Percentiles rank a stretch among this genome's conserved stretches.
Conservation (phyloP, 352 stramenopile genomes). For the Phytopythium helicoides region DNA sequence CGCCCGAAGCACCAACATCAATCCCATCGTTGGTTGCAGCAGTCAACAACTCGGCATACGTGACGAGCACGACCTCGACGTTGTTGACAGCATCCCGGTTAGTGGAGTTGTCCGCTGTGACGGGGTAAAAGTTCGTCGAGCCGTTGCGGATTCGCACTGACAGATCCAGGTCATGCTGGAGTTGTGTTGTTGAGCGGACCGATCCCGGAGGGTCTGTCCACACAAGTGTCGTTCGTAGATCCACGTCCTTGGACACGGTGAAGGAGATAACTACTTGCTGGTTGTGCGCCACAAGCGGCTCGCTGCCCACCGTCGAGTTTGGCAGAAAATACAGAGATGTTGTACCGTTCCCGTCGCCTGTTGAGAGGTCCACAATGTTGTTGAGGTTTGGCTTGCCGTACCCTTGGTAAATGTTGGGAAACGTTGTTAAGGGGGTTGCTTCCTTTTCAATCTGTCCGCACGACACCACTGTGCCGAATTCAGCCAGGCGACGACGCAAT, state of each 20-base stretch:
- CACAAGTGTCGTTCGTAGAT: constrained; percentile 69
- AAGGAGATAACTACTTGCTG: constrained; percentile 71
- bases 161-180: constrained; percentile 81
- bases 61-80: constrained; percentile 80
- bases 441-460: constrained; percentile 33
- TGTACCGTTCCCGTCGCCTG: constrained; percentile 9
- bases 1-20: constrained; percentile 42
- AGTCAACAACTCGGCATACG: constrained; percentile 56
- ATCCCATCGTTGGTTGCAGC: constrained; percentile 21
- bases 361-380: constrained; percentile 65
- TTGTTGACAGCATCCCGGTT: constrained; percentile 79
- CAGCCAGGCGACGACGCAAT: constrained; percentile 42
- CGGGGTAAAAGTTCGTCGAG: constrained; percentile 50
- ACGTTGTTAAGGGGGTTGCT: constrained; percentile 36
- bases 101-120: constrained; percentile 48
- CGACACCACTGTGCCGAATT: constrained; percentile 42
- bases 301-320: constrained; percentile 62
- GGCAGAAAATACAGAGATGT: constrained; percentile 68
- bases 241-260: constrained; percentile 55
- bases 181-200: constrained; percentile 50
- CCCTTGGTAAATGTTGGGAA: constrained; percentile 76
- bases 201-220: constrained; percentile 79
- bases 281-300: constrained; percentile 48
- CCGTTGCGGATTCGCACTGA: constrained; percentile 59
- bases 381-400: constrained; percentile 82